A percentile compares a stretch with the other conserved stretches of the same genome.
Conservation (phyloP, 805 yeast species). For the Cyberlindnera maritima region DNA sequence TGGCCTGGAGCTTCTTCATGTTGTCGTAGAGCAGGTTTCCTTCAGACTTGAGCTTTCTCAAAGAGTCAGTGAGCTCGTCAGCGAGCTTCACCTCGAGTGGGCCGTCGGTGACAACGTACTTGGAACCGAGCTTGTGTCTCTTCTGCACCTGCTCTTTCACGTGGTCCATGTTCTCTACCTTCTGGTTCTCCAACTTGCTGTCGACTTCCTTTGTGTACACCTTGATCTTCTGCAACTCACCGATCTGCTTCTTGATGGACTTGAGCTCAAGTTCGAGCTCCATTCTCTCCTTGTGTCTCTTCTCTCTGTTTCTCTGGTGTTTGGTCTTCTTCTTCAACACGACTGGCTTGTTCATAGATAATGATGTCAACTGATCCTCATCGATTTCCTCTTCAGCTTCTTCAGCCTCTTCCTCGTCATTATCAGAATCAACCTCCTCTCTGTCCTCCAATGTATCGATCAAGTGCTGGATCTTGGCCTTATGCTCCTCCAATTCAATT, state of each 20-base stretch:
- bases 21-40: conserved; percentile 84
- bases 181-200: conserved; percentile 26
- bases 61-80: conserved; percentile 82
- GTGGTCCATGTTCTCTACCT: conserved; percentile 17
- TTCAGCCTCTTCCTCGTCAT: conserved; percentile 34
- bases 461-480: conserved; percentile 59
- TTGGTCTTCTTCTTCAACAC: conserved; percentile 69
- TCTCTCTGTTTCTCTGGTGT: conserved; percentile 70
- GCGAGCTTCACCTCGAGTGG: conserved; percentile 75
- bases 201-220: conserved; percentile 31
- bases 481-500: conserved; percentile 57
- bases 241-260: conserved; percentile 55
- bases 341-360: conserved; percentile 75
- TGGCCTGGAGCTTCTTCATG: conserved; percentile 74
- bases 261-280: conserved; percentile 56
- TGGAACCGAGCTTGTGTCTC: conserved; percentile 42
- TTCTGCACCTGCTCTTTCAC: conserved; percentile 22
- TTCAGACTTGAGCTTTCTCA: conserved; percentile 84
- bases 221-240: conserved; percentile 53
- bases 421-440: conserved; percentile 46
- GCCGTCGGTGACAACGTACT: conserved; percentile 44
- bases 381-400: conserved; percentile 39
- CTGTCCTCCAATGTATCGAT: conserved; percentile 61
- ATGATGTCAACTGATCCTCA: conserved; percentile 36
- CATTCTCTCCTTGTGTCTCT: conserved; percentile 56